A percentile compares a stretch with the other conserved stretches of the same genome.
Evolutionary conservation across 257 asterid species (phyloP).

Genomic region (Rauvolfia tetraphylla): DNA sequence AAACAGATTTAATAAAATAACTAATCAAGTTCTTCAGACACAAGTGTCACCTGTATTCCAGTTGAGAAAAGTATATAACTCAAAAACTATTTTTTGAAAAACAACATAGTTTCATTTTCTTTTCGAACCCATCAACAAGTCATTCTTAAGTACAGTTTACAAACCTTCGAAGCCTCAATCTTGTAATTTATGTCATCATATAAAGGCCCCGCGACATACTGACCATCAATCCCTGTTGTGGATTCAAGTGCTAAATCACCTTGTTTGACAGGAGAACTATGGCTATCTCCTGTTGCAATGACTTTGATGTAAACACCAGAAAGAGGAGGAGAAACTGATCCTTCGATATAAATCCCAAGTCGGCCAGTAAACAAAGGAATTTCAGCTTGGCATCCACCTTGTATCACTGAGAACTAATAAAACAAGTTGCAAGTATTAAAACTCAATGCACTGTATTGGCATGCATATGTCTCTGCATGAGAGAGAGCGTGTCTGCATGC

Average conservation of each 20-base stretch:
- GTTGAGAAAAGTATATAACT: background rate
- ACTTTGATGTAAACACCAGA: conserved; percentile 65
- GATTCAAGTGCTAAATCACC: conserved; percentile 72
- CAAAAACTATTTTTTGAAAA: background rate
- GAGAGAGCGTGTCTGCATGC: background rate
- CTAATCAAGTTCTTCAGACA: too few species aligned
- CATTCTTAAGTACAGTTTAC: conserved; percentile 5
- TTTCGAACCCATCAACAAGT: background rate
- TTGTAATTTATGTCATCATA: conserved; percentile 79
- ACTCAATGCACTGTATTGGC: background rate
- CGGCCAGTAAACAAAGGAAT: conserved; percentile 79
- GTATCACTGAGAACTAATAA: conserved; percentile 57
- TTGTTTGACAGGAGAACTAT: conserved; percentile 54
- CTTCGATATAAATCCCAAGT: conserved; percentile 79
- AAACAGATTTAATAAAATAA: too few species aligned
- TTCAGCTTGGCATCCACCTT: conserved; percentile 80
- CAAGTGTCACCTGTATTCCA: background rate
- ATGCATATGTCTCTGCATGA: background rate
- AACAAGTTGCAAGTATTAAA: conserved; percentile 16
- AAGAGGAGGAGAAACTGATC: conserved; percentile 91
- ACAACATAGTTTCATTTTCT: background rate
- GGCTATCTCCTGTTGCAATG: conserved; percentile 65
- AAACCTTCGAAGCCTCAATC: conserved; percentile 84
- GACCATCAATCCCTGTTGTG: conserved; percentile 65
- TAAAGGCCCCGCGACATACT: conserved; percentile 85